Evolutionary conservation across 2,329 filamentous ascomycete genomes (phyloP), one percentile per base, ranked within the genome.

Genomic region (Exserohilum rostratum): DNA sequence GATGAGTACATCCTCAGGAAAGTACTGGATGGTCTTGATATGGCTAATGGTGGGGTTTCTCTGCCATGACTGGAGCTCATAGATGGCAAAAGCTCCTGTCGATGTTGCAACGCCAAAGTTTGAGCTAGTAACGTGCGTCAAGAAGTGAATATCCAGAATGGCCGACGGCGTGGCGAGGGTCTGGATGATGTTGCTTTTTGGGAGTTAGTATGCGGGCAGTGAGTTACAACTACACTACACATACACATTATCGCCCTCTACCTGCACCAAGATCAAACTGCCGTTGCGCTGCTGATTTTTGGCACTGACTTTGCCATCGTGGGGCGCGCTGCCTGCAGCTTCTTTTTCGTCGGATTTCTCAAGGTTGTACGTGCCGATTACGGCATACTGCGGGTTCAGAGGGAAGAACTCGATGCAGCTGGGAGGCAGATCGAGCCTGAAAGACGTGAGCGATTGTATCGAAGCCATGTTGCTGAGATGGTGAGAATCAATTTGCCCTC

Each of bases 361-460:
- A 25, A 96, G 82, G 58, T 89, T 85, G 75, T 97, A 97, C 1
- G 93, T 96, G 34, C 93, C 93, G 43, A 96, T 83, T 0, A 96
- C 80, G 62, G 96, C 87, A 67, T 88, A 85, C 0, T 86, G 77
- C 0, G 85, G 83, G 53, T 85, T 70, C 1, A 76, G 73, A 1
- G 87, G 86, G 60, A 85, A 89, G 66, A 92, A 91, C 57, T 90
- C 87, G n/a, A 92, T 80, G 69, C 90, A 93, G 67, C 89, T 90
- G 1, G 90, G 90, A 3, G 90, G 90, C 0, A 90, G 78, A 47
- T 90, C 84, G 17, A 91, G 77, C 4, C 73, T 79, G 27, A 84
- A 67, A 3, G 83, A 84, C 45, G 76, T 71, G 29, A 81, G 71
- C 6, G 84, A 83, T 7, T 57, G 35, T 46, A 80, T 72, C 22